phyloP scores from a whole-genome alignment of 768 basidiomycete species.

The Podaxis sp. region DNA sequence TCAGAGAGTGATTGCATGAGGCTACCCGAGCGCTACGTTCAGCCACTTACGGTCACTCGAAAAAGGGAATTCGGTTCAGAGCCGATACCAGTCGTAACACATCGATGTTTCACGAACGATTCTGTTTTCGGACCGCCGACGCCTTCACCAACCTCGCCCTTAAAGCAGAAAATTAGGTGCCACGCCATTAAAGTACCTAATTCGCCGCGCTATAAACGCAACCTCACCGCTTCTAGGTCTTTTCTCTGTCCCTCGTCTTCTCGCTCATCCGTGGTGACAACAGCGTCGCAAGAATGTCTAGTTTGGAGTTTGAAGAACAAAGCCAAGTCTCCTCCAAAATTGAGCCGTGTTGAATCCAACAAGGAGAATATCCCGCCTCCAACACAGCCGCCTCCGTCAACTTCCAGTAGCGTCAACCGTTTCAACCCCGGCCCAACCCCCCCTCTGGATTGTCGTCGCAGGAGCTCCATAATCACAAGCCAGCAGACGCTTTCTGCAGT shows the following conservation, averaged over 20 bases:
- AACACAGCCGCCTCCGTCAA: background rate
- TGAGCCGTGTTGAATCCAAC: background rate
- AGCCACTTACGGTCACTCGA: conserved; percentile 3
- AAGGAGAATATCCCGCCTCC: conserved; percentile 5
- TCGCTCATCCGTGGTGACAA: background rate
- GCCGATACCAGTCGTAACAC: background rate
- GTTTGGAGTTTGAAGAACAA: background rate
- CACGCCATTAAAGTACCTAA: background rate
- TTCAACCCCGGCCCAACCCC: background rate
- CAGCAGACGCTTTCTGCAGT: background rate
- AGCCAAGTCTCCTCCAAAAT: background rate
- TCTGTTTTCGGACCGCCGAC: background rate
- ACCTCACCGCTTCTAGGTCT: background rate
- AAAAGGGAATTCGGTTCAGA: background rate
- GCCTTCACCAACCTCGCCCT: background rate
- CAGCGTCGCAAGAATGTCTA: background rate
- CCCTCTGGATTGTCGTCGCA: background rate
- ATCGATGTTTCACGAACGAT: background rate
- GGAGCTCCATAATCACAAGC: background rate
- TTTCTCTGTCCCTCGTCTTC: background rate
- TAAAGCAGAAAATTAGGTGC: background rate
- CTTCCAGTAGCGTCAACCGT: background rate
- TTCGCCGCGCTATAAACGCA: background rate
- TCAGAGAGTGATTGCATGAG: background rate
- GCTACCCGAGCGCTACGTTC: background rate